Percentiles rank a stretch among this genome's conserved stretches.
phyloP scores from a whole-genome alignment of 805 yeast species.

The Lipomyces kockii region DNA sequence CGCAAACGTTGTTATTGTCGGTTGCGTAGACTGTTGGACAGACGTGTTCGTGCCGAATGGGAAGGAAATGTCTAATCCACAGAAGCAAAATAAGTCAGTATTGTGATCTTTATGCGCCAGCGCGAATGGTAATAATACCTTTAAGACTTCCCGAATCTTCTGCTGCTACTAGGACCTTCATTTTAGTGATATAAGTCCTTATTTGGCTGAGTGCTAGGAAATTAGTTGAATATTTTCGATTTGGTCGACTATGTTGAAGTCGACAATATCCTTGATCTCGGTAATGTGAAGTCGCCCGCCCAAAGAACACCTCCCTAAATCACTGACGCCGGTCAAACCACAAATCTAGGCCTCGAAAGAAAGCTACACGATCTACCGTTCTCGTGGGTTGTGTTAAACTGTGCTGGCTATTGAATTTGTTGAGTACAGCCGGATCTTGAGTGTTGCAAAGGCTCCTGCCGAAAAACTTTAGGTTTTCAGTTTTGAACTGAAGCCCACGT shows the following conservation, averaged over 20 bases:
- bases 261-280: background rate
- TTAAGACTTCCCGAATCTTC: slow-evolving; percentile 59
- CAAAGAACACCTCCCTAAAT: background rate
- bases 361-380: background rate
- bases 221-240: background rate
- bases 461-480: background rate
- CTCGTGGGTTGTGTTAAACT: background rate
- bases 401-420: background rate
- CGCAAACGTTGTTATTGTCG: slow-evolving; percentile 54
- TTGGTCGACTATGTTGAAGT: background rate
- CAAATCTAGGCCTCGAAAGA: background rate
- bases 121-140: slow-evolving; percentile 32
- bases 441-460: background rate
- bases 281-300: background rate
- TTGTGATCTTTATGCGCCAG: background rate
- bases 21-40: slow-evolving; percentile 65
- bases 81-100: background rate
- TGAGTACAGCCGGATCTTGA: background rate
- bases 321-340: background rate
- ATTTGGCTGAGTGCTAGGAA: background rate
- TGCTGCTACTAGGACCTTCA: slow-evolving; percentile 58
- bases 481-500: background rate
- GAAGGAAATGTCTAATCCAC: slow-evolving; percentile 57
- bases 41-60: slow-evolving; percentile 80
- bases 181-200: slow-evolving; percentile 33